These are phyloP conservation scores for Tephrocybe sp. DNA, from an alignment of 768 basidiomycete genomes.

Conservation along the genomic window DNA sequence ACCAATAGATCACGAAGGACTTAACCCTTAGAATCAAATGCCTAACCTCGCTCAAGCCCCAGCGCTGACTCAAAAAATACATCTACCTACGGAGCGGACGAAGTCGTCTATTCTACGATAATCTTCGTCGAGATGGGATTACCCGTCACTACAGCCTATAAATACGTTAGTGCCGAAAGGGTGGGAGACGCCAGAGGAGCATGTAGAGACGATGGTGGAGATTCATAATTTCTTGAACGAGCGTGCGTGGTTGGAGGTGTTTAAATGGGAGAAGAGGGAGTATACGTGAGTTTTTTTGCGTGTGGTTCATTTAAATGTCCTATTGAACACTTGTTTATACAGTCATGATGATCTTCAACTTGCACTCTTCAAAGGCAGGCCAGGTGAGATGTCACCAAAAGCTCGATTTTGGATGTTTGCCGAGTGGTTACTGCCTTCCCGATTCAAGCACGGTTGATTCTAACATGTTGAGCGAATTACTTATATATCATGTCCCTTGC, in stretches of 20 bases:
- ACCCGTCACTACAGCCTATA: constrained; percentile 96
- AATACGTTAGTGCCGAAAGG: constrained; percentile 95
- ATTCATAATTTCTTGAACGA: constrained; percentile 99
- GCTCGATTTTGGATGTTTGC: constrained; percentile 84
- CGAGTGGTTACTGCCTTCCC: constrained; percentile 84
- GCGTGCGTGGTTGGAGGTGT: constrained; percentile 91
- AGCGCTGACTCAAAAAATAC: constrained; percentile 49
- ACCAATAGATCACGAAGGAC: constrained; percentile 55
- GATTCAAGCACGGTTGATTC: constrained; percentile 73
- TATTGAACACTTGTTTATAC: constrained; percentile 8
- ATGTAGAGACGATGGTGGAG: constrained; percentile 95
- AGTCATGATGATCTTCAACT: constrained; percentile 73
- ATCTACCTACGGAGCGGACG: constrained; percentile 71
- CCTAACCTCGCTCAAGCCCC: constrained; percentile 75
- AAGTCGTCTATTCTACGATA: constrained; percentile 86
- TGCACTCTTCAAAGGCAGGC: constrained; percentile 83
- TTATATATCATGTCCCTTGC: constrained; percentile 1
- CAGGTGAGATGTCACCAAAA: constrained; percentile 93
- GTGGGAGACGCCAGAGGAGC: constrained; percentile 95
- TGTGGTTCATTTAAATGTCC: neutral
- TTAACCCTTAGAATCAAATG: constrained; percentile 86
- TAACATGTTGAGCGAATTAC: neutral
- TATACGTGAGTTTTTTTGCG: constrained; percentile 47
- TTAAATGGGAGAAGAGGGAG: constrained; percentile 83
- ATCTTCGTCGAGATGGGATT: constrained; percentile 71